Evolutionary conservation across 2,329 filamentous ascomycete species (phyloP), one percentile per base, ranked within the genome.

Genomic region (Anthostomella pinea): DNA sequence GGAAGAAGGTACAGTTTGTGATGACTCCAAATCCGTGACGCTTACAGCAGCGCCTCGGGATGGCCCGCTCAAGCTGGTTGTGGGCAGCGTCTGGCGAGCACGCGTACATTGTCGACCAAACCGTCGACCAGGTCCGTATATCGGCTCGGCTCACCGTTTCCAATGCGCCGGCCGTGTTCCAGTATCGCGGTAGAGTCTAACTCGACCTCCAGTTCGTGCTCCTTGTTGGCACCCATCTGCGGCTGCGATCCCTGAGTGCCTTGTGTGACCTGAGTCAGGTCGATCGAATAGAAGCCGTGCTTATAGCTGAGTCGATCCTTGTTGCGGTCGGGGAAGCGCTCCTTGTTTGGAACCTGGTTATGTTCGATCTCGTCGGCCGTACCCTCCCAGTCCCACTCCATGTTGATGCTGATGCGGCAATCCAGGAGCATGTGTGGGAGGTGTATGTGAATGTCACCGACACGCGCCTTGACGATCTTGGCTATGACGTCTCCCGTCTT

Each of bases 241-340:
- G 64, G 65, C 60, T 72, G 52, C 5, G 49, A 17, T 6, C 57
- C 62, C 17, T 53, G 48, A 19, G 52, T 49, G 5, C 56, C 56
- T 32, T 72, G 73, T 8, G 81, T 85, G 26, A 98, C 93, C 60
- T 96, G 90, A 0, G 93, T 98, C 33, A 98, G 69, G 63, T 98
- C 93, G 51, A 98, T 77, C 59, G 93, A 87, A 59, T 94, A 96
- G 35, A 79, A 81, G 25, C 89, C 75, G 59, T 97, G 94, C 8
- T 75, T 82, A 65, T 98, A 98, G 57, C 87, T 94, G 58, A 98
- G 70, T 13, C 93, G 79, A 62, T 98, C 90, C 63, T 98, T 98
- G 51, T 79, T 81, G 6, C 90, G 80, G 53, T 87, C 82, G 6
- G 73, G 66, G 48, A 63, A 60, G 18, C 56, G 53, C 55, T 68